phyloP scores from a whole-genome alignment of 2,329 filamentous ascomycete genomes.

The Fusarium sp. region DNA sequence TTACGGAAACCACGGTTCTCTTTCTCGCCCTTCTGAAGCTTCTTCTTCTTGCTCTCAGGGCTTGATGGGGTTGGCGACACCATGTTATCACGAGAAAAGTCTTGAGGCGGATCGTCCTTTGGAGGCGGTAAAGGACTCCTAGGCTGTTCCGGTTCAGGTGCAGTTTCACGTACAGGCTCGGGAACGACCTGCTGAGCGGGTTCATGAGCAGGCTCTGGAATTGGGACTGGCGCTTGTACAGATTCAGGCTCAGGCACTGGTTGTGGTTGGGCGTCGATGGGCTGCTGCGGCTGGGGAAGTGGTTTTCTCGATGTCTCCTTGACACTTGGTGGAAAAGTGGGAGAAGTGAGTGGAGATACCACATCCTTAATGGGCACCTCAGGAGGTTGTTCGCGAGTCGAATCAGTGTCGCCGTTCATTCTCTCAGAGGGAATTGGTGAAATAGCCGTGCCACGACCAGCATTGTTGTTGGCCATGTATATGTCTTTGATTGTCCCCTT shows the following conservation, averaged over 20 bases:
- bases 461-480: slow-evolving; percentile 79
- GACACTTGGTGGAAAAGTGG: slow-evolving; percentile 37
- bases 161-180: slow-evolving; percentile 14
- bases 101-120: slow-evolving; percentile 39
- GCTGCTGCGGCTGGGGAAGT: slow-evolving; percentile 19
- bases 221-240: slow-evolving; percentile 8
- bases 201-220: slow-evolving; percentile 15
- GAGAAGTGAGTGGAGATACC: slow-evolving; percentile 33
- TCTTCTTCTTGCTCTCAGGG: slow-evolving; percentile 56
- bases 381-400: slow-evolving; percentile 45
- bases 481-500: slow-evolving; percentile 84
- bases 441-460: slow-evolving; percentile 69
- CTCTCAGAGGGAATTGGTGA: slow-evolving; percentile 50
- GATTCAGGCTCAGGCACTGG: slow-evolving; percentile 22
- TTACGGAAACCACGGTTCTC: slow-evolving; percentile 66
- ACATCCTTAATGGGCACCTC: slow-evolving; percentile 55
- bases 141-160: slow-evolving; percentile 16
- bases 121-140: slow-evolving; percentile 39
- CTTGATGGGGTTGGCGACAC: slow-evolving; percentile 47
- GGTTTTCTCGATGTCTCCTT: slow-evolving; percentile 37
- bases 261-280: slow-evolving; percentile 5
- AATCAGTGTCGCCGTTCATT: slow-evolving; percentile 36
- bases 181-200: slow-evolving; percentile 10
- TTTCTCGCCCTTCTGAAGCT: slow-evolving; percentile 54
- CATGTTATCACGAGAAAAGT: slow-evolving; percentile 35